Evolutionary conservation across 2,329 filamentous ascomycete genomes (phyloP).

Genomic region (Alternaria gaisen): DNA sequence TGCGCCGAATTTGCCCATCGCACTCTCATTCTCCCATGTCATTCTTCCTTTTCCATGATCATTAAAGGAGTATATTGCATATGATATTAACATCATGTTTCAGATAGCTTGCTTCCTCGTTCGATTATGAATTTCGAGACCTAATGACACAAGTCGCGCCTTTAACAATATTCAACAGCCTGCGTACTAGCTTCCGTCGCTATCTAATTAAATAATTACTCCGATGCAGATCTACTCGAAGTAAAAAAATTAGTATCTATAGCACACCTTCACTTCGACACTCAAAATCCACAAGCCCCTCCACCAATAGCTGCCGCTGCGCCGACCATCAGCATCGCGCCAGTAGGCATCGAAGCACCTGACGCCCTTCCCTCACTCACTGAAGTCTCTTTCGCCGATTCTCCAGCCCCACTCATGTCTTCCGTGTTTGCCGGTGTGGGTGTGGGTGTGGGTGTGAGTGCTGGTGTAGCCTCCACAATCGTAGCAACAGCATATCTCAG

Average conservation of each 20-base stretch:
- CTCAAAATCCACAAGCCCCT: constrained; percentile 5
- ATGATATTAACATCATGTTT: rapidly evolving
- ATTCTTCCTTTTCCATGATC: no score
- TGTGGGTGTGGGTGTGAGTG: no score
- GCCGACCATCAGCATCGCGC: constrained; percentile 2
- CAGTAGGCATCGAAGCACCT: not conserved
- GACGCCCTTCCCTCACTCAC: constrained; percentile 3
- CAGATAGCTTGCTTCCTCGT: no score
- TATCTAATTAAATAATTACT: rapidly evolving
- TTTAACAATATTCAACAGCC: no score
- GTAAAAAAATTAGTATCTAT: no score
- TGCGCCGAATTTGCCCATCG: no score
- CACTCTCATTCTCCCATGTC: no score
- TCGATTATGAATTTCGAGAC: no score
- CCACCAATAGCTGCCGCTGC: constrained; percentile 7
- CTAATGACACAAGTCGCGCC: no score
- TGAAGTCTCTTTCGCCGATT: not conserved
- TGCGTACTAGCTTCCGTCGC: no score
- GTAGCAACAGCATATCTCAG: constrained; percentile 16
- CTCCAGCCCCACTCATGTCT: not conserved
- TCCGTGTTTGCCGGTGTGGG: not conserved
- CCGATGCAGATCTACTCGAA: no score
- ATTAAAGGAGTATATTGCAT: rapidly evolving
- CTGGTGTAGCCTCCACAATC: not conserved
- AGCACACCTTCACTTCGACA: no score